phyloP scores from a whole-genome alignment of 176 grass and related monocot genomes.

The Neostapfia colusana region DNA sequence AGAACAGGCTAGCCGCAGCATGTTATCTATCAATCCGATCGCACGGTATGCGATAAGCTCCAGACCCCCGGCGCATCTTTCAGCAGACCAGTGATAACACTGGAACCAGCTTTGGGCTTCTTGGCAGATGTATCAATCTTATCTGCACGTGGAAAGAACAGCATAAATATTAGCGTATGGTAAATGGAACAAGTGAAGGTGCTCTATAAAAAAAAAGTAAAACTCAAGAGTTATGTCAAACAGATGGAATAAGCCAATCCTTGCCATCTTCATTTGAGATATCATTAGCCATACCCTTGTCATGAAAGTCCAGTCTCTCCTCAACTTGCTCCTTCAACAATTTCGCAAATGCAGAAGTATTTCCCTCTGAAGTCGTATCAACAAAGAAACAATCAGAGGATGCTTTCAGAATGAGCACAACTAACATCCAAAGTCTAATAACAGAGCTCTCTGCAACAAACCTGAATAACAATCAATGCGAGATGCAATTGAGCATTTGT shows the following conservation, averaged over 20 bases:
- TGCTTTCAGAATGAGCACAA: background rate
- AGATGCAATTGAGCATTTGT: conserved; percentile 97
- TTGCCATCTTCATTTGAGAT: conserved; percentile 38
- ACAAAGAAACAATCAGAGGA: conserved; percentile 6
- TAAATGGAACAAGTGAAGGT: too few species aligned
- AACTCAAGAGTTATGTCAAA: background rate
- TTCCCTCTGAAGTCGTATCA: conserved; percentile 43
- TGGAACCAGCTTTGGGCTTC: too few species aligned
- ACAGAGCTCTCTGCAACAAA: conserved; percentile 16
- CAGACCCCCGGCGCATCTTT: too few species aligned
- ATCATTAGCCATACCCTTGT: conserved; percentile 58
- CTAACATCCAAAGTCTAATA: background rate
- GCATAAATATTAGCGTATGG: background rate
- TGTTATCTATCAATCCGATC: too few species aligned
- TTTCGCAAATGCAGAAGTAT: conserved; percentile 65
- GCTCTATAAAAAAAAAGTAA: background rate
- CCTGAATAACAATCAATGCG: conserved; percentile 97
- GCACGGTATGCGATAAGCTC: too few species aligned
- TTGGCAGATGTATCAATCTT: conserved; percentile 38
- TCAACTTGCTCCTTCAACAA: conserved; percentile 90
- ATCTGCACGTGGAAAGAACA: background rate
- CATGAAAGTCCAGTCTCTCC: conserved; percentile 89
- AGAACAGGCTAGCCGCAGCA: too few species aligned
- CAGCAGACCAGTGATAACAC: too few species aligned
- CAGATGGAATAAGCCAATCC: background rate